phyloP scores from a whole-genome alignment of 495 filamentous ascomycete genomes.

The Annulohypoxylon stygium region DNA sequence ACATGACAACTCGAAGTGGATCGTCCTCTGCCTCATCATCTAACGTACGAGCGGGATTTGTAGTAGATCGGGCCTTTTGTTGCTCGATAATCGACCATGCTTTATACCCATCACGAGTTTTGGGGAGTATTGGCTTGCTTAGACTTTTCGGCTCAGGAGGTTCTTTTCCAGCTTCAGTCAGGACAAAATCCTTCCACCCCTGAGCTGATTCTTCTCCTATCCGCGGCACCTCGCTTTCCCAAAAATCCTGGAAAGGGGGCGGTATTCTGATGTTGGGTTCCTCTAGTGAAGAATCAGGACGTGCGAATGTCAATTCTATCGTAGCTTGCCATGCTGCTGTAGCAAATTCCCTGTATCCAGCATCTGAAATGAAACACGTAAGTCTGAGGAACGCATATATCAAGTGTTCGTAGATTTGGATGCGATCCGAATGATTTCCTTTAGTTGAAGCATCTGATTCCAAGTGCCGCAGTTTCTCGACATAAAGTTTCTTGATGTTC shows the following conservation, averaged over 20 bases:
- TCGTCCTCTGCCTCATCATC: conserved; percentile 77
- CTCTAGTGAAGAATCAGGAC: conserved; percentile 54
- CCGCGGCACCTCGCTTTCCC: conserved; percentile 86
- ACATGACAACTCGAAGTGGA: conserved; percentile 81
- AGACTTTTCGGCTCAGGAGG: conserved; percentile 54
- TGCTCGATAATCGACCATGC: conserved; percentile 75
- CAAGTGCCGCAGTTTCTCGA: conserved; percentile 67
- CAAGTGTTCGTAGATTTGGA: conserved; percentile 63
- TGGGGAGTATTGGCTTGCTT: conserved; percentile 33
- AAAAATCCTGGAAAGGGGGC: conserved; percentile 74
- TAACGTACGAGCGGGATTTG: conserved; percentile 75
- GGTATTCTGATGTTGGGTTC: conserved; percentile 53
- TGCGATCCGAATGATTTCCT: conserved; percentile 32
- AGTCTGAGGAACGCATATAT: conserved; percentile 80
- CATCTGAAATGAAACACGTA: conserved; percentile 79
- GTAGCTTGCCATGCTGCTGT: conserved; percentile 86
- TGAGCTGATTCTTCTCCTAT: conserved; percentile 79
- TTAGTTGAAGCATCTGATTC: conserved; percentile 50
- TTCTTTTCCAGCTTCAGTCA: conserved; percentile 48
- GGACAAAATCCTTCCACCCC: conserved; percentile 74
- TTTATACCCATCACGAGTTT: conserved; percentile 56
- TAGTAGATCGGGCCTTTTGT: conserved; percentile 59
- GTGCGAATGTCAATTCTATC: conserved; percentile 79
- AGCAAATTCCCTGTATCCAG: conserved; percentile 83
- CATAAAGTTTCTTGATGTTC: conserved; percentile 67